Base-by-base conservation (phyloP, 768 basidiomycete species). In the Plicaturopsis crispa region DNA sequence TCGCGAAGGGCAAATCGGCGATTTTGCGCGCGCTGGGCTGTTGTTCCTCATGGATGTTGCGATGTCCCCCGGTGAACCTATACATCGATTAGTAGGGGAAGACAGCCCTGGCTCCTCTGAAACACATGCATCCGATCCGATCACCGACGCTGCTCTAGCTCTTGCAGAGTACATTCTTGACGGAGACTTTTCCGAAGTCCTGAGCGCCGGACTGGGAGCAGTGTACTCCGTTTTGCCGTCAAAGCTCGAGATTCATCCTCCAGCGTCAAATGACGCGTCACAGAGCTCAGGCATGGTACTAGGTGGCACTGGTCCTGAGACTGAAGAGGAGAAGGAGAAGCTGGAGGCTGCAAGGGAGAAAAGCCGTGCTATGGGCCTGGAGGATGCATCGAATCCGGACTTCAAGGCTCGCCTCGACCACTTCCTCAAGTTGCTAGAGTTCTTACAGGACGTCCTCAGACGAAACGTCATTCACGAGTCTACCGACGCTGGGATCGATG, bases 161-260 rank as follows among this genome's bases (percentile, higher is more conserved):
- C 66, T 98, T 26, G 89, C 89, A 14, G 90, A 93, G 54, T 96
- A 90, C 54, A 87, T 97, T 36, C 72, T 96, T 13, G 89, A 94
- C 51, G 89, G 92, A n/a, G 94, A 97, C 59, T 94, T 96, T 56
- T 89, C 91, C n/a, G 92, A 97, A 46, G 94, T 98, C 8, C 75
- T 98, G 33, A 90, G 83, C 13, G 94, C 94, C 3, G 91, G 92
- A 12, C 57, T 98, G 8, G 84, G 90, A 3, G 94, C 94, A 0
- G 85, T 94, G 2, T 97, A 94, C 53, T 96, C 91, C 2, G 61
- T 91, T 2, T 67, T 98, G 8, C 94, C 94, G 0, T 78, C 80
- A 14, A 96, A 96, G 60, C 70, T 98, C 30, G 78, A 76, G 36
- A 76, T 96, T 43, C 70, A 67, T 36, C 61, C 73, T 5, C 66